Percentiles rank a stretch among this genome's conserved stretches.
Conservation (phyloP, 306 rosid species). For the Inga leiocalycina region DNA sequence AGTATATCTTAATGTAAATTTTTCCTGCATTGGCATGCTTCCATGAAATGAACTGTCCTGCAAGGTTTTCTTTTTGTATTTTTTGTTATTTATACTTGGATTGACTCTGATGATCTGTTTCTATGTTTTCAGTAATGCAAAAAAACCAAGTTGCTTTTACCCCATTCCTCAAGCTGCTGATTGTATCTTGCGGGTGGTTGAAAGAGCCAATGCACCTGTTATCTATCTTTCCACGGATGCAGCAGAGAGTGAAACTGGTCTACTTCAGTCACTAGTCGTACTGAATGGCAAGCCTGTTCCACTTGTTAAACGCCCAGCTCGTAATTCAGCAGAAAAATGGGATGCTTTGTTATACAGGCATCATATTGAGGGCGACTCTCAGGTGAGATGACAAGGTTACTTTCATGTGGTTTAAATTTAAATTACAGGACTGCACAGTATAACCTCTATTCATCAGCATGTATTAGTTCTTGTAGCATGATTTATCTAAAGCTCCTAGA, state of each 20-base stretch:
- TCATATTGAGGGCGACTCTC: constrained; percentile 64
- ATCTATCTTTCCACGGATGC: constrained; percentile 90
- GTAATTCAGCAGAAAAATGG: constrained; percentile 87
- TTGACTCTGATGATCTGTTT: constrained; percentile 26
- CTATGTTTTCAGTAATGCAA: constrained; percentile 64
- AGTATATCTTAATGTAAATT: not conserved
- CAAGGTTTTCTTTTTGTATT: not conserved
- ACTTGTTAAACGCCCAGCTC: constrained; percentile 80
- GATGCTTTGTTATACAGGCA: constrained; percentile 86
- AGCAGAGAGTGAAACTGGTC: constrained; percentile 76
- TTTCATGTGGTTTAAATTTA: not conserved
- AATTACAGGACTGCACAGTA: not conserved
- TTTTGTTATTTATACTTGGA: not conserved
- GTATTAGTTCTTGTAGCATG: not conserved
- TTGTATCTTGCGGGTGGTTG: constrained; percentile 61
- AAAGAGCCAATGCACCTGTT: constrained; percentile 65
- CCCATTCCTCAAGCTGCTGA: constrained; percentile 93
- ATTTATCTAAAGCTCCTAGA: constrained; percentile 8
- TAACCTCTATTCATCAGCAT: not conserved
- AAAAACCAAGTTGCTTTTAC: constrained; percentile 81
- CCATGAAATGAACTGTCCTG: constrained; percentile 4
- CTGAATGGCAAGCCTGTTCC: constrained; percentile 67
- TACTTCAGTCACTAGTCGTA: constrained; percentile 70
- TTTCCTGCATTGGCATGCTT: constrained; percentile 7
- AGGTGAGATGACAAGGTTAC: constrained; percentile 48